A percentile compares a stretch with the other conserved stretches of the same genome.
These are phyloP conservation scores for Candida qinlingensis DNA, from an alignment of 805 yeast species.

Conservation along the genomic window DNA sequence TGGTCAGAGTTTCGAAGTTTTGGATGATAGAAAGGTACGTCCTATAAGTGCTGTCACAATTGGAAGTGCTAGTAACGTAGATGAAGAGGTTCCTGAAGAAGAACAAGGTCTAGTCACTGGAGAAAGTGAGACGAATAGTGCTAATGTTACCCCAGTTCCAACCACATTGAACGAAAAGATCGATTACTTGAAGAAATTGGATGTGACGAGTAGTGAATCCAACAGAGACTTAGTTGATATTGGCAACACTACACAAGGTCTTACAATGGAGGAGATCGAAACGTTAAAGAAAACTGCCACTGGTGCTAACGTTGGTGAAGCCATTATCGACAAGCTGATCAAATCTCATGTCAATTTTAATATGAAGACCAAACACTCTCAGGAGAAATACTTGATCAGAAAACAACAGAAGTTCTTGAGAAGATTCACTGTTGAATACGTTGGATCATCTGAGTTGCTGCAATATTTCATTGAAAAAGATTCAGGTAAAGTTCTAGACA, in stretches of 20 bases:
- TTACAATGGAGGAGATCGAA: slow-evolving; percentile 80
- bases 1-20: slow-evolving; percentile 87
- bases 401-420: slow-evolving; percentile 89
- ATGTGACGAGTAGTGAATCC: slow-evolving; percentile 44
- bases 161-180: slow-evolving; percentile 23
- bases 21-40: slow-evolving; percentile 45
- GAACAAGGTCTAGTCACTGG: background rate
- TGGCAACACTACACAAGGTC: slow-evolving; percentile 66
- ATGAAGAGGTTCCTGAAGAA: slow-evolving; percentile 18
- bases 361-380: slow-evolving; percentile 83
- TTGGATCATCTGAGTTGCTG: slow-evolving; percentile 66
- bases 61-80: slow-evolving; percentile 19
- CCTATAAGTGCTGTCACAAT: slow-evolving; percentile 41
- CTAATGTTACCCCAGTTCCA: slow-evolving; percentile 20
- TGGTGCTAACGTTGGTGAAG: slow-evolving; percentile 57
- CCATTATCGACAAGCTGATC: slow-evolving; percentile 75
- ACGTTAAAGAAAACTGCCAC: slow-evolving; percentile 67
- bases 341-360: slow-evolving; percentile 82
- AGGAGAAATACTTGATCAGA: slow-evolving; percentile 85
- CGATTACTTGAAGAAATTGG: slow-evolving; percentile 26
- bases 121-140: slow-evolving; percentile 21
- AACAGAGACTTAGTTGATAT: slow-evolving; percentile 63
- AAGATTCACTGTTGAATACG: slow-evolving; percentile 73
- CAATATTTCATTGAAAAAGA: slow-evolving; percentile 73
- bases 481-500: slow-evolving; percentile 59